Evolutionary conservation across 495 filamentous ascomycete species (phyloP), one percentile per base, ranked within the genome.

Genomic region (Clavariopsis aquatica): DNA sequence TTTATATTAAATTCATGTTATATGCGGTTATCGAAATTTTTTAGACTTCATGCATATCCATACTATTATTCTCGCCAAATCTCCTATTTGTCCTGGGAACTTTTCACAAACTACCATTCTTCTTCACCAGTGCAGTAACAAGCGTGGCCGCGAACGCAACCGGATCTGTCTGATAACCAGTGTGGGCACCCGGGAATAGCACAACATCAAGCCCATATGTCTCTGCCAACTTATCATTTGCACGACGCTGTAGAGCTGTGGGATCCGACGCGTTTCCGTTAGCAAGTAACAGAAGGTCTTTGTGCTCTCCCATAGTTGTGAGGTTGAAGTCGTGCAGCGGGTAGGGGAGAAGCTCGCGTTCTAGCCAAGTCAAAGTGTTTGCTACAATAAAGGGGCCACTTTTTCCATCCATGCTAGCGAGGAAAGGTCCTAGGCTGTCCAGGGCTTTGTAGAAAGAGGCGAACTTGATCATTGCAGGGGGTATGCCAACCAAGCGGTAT

Each of bases 401-500:
- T 9, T 54, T 29, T 34, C 8, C 29, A 31, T 54, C 51, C 51
- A 54, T 54, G 51, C 51, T 54, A 12, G 9, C n/a, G 8, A 54
- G 10, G 26, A 28, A 20, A 1, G 51, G 19, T 6, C 19, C 51
- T 6, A 36, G 19, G 10, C 3, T 36, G 29, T 28, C n/a, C 4
- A 24, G 24, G 19, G 28, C n/a, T 22, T 29, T 36, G 51, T 54
- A 29, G 1, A 31, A 5, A 12, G 51, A 8, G 10, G 26, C 51
- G 51, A 54, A 54, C n/a, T 31, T 22, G 24, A 54, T 20, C 26
- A 54, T 22, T 36, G 51, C 51, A 54, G 51, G 51, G 19, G 51
- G 51, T 8, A 54, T 54, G 8, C 51, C 51, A 27, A 7, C 8
- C 1, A 10, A 19, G 78, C 74, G 69, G 71, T 73, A 55, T 51